Evolutionary conservation across 2,329 filamentous ascomycete species (phyloP).

Genomic region (Colletotrichum karsti): DNA sequence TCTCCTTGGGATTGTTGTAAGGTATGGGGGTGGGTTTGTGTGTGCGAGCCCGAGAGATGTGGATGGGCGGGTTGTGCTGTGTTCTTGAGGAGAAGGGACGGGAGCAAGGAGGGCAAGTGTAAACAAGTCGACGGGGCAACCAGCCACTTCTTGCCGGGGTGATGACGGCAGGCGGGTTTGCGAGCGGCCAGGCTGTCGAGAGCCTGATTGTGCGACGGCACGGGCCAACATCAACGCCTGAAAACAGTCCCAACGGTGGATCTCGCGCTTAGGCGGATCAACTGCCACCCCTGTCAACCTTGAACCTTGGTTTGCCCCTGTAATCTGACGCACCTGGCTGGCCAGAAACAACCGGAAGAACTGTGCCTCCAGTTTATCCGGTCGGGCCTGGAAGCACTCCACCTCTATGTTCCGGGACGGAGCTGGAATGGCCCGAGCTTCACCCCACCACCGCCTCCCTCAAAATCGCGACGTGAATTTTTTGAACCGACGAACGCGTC

Average conservation of each 20-base stretch:
- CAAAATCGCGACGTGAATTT: constrained; percentile 28
- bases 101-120: constrained; percentile 30
- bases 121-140: constrained; percentile 37
- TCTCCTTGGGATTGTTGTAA: constrained; percentile 17
- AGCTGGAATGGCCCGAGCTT: constrained; percentile 14
- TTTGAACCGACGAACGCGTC: neutral
- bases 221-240: constrained; percentile 18
- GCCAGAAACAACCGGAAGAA: neutral
- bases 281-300: constrained; percentile 6
- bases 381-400: neutral
- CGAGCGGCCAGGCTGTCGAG: constrained; percentile 5
- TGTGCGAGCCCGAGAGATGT: constrained; percentile 22
- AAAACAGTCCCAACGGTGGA: constrained; percentile 18
- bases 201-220: neutral
- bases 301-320: constrained; percentile 17
- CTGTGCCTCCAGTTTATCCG: constrained; percentile 16
- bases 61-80: constrained; percentile 30
- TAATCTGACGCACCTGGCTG: constrained; percentile 2
- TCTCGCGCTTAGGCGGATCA: constrained; percentile 17
- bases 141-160: constrained; percentile 30
- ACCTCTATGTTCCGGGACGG: too few species aligned
- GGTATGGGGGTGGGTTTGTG: constrained; percentile 28
- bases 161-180: constrained; percentile 27
- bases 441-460: constrained; percentile 22
- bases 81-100: constrained; percentile 29